Evolutionary conservation across 768 basidiomycete genomes (phyloP), one percentile per base, ranked within the genome.

Genomic region (Cyathus striatus): DNA sequence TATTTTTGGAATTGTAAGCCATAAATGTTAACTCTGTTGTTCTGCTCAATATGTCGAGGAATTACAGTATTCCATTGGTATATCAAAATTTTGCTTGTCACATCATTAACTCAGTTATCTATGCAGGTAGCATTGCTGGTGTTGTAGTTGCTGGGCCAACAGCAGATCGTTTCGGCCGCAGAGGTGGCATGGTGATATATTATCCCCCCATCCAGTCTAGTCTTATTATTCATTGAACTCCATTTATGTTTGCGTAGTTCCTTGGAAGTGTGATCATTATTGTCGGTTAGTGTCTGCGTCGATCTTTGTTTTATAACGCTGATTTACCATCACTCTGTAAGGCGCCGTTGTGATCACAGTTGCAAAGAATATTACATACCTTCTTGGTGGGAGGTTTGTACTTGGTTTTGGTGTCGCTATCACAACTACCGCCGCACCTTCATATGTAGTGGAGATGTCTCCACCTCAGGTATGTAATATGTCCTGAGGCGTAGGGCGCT

Each of bases 361-460:
- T 5, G 64, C 78, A 3, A 69, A 68, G 46, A 56, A 61, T 41
- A 59, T 65, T 18, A 43, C 60, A 4, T 76, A 78, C 48, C 71
- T 81, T 41, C 62, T 79, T 26, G 75, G 60, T 16, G 79, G 76
- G 34, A 60, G 75, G 20, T 74, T 75, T 49, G 60, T 78, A 32
- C 64, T 80, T 26, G 78, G 78, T 22, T 73, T 77, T 49, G 75
- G 76, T 45, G 75, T 79, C 13, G 61, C 72, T 3, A 69, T 75
- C 12, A 62, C 64, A 4, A 65, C 69, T 14, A 69, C 67, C 6
- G 70, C 70, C 1, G 67, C 68, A 2, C 67, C 70, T 4, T 58
- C 73, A 13, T 80, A 79, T 54, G 70, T 73, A 6, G 70, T 73
- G 16, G 80, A 82, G 56, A 75, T 81, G 57, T 72, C 75, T 10